Evolutionary conservation across 306 rosid species (phyloP), one percentile per base, ranked within the genome.

Genomic region (Quercus dentata): DNA sequence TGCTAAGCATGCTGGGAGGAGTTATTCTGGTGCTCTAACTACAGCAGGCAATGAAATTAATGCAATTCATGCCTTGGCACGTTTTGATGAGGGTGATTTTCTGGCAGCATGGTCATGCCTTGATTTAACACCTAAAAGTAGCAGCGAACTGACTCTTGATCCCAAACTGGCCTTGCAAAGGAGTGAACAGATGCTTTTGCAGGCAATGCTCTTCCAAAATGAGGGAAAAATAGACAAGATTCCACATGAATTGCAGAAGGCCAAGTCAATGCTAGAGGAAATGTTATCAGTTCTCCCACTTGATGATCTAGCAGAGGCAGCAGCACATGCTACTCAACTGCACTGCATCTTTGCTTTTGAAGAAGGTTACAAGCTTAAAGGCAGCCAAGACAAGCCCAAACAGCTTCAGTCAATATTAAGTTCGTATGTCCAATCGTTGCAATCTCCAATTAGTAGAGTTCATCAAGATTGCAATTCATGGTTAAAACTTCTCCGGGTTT

Each of bases 151-250:
- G 79, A 91, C 98, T 63, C 94, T 94, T 82, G 94, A 94, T 85
- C 97, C 98, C 59, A 92, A 91, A 82, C 78, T 92, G 80, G 97
- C 97, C 82, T 86, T 94, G 94, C 98, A 89, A 54, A 86, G 98
- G 85, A 94, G 98, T 81, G 98, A 94, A 88, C 98, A 94, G 88
- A 94, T 94, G 97, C 94, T 94, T 85, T 86, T 94, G 79, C 97
- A 92, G 83, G 96, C 98, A 75, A 80, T 94, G 88, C 97, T 94
- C 83, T 84, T 86, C 57, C 90, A 77, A 55, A 91, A 85, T 69
- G 97, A 86, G 79, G 94, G 90, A 74, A 88, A 83, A 78, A 86
- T 74, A 75, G 97, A 94, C 79, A 85, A 84, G 80, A 84, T 89
- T 72, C 84, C 86, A 31, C 81, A 69, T 79, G 97, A 94, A 70